Evolutionary conservation across 257 asterid species (phyloP), one percentile per base, ranked within the genome.

Genomic region (Primulina eburnea): DNA sequence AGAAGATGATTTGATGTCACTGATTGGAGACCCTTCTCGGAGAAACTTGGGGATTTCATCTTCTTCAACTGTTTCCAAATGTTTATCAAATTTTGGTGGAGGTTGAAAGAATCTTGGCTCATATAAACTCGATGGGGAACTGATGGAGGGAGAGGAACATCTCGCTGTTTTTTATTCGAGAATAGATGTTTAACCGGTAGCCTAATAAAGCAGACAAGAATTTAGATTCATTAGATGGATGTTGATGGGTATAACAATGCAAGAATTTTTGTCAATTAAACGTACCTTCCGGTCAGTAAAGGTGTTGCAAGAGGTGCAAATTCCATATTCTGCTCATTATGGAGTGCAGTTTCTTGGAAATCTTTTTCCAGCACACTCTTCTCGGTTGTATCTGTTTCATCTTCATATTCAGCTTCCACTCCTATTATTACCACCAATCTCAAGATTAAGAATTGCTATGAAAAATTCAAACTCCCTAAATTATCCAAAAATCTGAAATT

Each of bases 31-130:
- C 17, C 79, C 75, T 32, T 74, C 85, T 76, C 74, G 89, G 61
- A 89, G 90, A 79, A 85, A 83, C 40, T 81, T 84, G 2, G 97
- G 96, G 80, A 91, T 81, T 74, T 84, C 91, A 7, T 82, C 91
- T 62, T 87, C 96, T 72, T 60, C 68, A 7, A 81, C 70, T 0
- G 83, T 70, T 67, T 84, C 85, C 10, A 86, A 78, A 57, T 57
- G 79, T 38, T 80, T 79, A 26, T 73, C 89, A 59, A 86, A 82
- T 78, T 81, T 89, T 7, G 88, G 82, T 2, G 65, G 86, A 30
- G 87, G 80, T 47, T 76, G 86, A 28, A 80, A 68, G 58, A 78
- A 69, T 53, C 81, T 78, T 8, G 88, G 50, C 43, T 81, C 33
- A 32, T 68, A 57, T 14, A 73, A 63, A 56, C 78, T 74, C 6